A percentile compares a stretch with the other conserved stretches of the same genome.
Conservation (phyloP, 139 green algal genomes). For the Eudorina sp. region DNA sequence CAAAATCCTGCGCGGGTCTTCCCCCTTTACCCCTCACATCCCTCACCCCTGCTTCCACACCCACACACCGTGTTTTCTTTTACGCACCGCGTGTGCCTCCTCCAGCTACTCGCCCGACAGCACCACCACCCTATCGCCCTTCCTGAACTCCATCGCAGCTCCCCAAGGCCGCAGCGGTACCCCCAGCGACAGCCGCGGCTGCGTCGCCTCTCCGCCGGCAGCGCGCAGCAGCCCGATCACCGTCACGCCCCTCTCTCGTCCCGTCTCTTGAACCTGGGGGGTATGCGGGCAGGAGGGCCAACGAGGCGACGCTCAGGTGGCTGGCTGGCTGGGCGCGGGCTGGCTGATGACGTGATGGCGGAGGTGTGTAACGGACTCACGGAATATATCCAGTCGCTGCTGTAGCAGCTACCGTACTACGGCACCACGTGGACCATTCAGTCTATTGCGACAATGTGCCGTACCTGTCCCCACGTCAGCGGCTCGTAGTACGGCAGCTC, state of each 20-base stretch:
- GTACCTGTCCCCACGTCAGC: constrained; percentile 20
- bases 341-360: too few species aligned
- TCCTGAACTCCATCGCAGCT: neutral
- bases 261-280: constrained; percentile 28
- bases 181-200: constrained; percentile 31
- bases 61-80: neutral
- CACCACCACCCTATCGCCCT: constrained; percentile 57
- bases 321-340: too few species aligned
- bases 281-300: too few species aligned
- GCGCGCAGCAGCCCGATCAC: constrained; percentile 21
- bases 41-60: too few species aligned
- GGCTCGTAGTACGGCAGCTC: neutral
- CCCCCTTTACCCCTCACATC: too few species aligned
- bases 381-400: neutral
- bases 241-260: neutral
- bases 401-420: too few species aligned
- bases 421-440: too few species aligned
- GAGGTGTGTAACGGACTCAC: too few species aligned
- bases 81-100: too few species aligned
- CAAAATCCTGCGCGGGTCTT: too few species aligned
- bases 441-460: too few species aligned
- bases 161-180: neutral
- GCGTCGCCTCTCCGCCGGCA: neutral
- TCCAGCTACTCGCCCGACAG: constrained; percentile 30
- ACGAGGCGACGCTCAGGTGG: too few species aligned